phyloP scores from a whole-genome alignment of 2,329 filamentous ascomycete genomes.

The Knoxdaviesia capensis region DNA sequence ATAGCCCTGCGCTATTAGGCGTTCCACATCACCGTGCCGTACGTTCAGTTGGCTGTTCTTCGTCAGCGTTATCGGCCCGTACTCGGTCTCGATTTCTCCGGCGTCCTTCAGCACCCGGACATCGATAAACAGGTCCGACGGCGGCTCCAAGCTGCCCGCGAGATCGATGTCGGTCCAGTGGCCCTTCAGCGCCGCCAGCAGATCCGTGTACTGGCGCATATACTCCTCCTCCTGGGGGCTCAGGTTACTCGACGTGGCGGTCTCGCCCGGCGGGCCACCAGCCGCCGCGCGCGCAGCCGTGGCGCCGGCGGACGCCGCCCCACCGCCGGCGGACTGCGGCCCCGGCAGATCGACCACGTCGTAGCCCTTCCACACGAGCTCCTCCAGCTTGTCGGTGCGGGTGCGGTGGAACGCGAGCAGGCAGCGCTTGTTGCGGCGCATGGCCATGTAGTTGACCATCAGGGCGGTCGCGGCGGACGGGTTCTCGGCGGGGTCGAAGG shows the following conservation, averaged over 20 bases:
- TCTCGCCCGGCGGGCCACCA: conserved; percentile 20
- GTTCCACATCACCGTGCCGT: conserved; percentile 84
- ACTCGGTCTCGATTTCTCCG: conserved; percentile 97
- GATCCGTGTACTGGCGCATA: conserved; percentile 73
- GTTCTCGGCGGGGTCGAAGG: conserved; percentile 68
- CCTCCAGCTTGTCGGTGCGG: conserved; percentile 76
- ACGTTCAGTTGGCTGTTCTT: conserved; percentile 99
- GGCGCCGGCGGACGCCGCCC: conserved; percentile 6
- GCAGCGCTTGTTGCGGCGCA: conserved; percentile 91
- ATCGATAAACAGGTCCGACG: conserved; percentile 91
- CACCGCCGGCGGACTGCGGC: conserved; percentile 24
- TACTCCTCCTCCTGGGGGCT: conserved; percentile 97
- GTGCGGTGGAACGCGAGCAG: conserved; percentile 86
- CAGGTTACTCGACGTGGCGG: conserved; percentile 45
- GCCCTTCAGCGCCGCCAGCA: conserved; percentile 90
- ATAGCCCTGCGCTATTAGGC: conserved; percentile 85
- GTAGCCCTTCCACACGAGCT: conserved; percentile 77
- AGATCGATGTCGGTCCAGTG: conserved; percentile 97
- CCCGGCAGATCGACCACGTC: conserved; percentile 57
- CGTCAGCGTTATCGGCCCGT: conserved; percentile 86
- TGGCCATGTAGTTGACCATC: conserved; percentile 82
- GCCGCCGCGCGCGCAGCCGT: conserved; percentile 4
- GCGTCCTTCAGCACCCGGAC: conserved; percentile 91
- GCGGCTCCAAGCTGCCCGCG: conserved; percentile 81
- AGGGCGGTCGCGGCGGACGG: conserved; percentile 73